phyloP scores from a whole-genome alignment of 2,329 filamentous ascomycete genomes.

The Domatiomyces globalis region DNA sequence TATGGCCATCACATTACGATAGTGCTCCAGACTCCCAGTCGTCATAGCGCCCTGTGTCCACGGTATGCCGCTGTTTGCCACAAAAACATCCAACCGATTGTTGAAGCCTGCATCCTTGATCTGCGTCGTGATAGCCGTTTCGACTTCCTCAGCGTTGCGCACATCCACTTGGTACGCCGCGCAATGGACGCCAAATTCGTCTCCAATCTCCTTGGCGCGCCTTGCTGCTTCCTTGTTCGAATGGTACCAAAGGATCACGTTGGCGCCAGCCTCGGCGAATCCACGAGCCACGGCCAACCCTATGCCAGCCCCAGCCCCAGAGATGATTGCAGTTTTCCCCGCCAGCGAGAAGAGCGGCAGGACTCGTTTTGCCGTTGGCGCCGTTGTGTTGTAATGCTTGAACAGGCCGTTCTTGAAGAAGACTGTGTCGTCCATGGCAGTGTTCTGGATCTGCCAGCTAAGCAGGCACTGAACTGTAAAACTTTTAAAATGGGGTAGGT shows the following conservation, averaged over 20 bases:
- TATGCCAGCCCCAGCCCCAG: slow-evolving; percentile 55
- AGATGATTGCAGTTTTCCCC: slow-evolving; percentile 55
- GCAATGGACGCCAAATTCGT: slow-evolving; percentile 45
- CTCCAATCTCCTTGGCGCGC: slow-evolving; percentile 48
- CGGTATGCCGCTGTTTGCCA: slow-evolving; percentile 63
- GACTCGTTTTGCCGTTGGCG: slow-evolving; percentile 37
- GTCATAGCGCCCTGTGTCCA: slow-evolving; percentile 58
- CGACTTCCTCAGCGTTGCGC: slow-evolving; percentile 28
- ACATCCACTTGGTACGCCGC: slow-evolving; percentile 38
- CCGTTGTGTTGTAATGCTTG: slow-evolving; percentile 41
- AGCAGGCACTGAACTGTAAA: no score
- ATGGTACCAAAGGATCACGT: slow-evolving; percentile 61
- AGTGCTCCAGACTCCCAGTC: slow-evolving; percentile 48
- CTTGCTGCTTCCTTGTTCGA: slow-evolving; percentile 53
- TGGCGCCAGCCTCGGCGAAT: slow-evolving; percentile 55
- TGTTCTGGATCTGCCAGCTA: not conserved
- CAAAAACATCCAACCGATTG: slow-evolving; percentile 61
- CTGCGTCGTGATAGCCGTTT: slow-evolving; percentile 28
- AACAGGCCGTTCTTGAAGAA: slow-evolving; percentile 37
- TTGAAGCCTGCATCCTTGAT: slow-evolving; percentile 46
- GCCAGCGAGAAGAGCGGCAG: slow-evolving; percentile 55
- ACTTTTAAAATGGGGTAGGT: no score
- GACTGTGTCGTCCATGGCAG: slow-evolving; percentile 25
- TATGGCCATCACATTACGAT: slow-evolving; percentile 52
- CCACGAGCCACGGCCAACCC: slow-evolving; percentile 51